Conservation (phyloP, 1,139 yeast genomes). For the Yamadazyma triangularis region DNA sequence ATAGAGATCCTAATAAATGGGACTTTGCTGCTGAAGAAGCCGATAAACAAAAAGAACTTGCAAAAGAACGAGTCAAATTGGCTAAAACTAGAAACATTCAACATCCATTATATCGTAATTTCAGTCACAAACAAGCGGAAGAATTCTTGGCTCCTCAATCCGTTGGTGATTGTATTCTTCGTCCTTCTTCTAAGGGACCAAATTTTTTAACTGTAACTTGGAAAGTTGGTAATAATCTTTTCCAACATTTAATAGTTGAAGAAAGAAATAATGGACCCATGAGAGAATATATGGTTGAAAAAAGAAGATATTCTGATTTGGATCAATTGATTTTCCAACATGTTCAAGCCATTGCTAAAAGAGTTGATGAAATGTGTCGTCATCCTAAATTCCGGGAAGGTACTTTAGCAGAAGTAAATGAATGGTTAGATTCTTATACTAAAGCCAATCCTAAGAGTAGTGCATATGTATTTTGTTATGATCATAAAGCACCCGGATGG, state of each 20-base stretch:
- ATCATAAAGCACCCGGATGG: slow-evolving; percentile 91
- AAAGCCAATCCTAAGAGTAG: slow-evolving; percentile 89
- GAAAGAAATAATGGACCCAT: slow-evolving; percentile 61
- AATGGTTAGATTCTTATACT: slow-evolving; percentile 86
- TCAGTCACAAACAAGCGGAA: slow-evolving; percentile 86
- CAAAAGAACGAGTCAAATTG: slow-evolving; percentile 53
- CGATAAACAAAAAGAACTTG: slow-evolving; percentile 57
- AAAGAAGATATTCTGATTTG: slow-evolving; percentile 70
- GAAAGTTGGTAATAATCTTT: slow-evolving; percentile 89
- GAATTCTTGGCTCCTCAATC: slow-evolving; percentile 84
- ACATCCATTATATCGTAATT: slow-evolving; percentile 86
- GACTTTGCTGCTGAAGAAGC: slow-evolving; percentile 70
- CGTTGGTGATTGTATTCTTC: slow-evolving; percentile 88
- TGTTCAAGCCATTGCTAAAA: slow-evolving; percentile 77
- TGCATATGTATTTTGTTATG: slow-evolving; percentile 87
- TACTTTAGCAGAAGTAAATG: slow-evolving; percentile 71
- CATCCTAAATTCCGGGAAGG: slow-evolving; percentile 90
- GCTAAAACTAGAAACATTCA: slow-evolving; percentile 69
- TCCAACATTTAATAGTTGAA: slow-evolving; percentile 85
- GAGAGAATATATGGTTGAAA: slow-evolving; percentile 64
- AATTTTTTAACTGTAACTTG: slow-evolving; percentile 91
- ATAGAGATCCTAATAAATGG: slow-evolving; percentile 71
- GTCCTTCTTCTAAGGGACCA: slow-evolving; percentile 90
- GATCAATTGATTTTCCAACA: slow-evolving; percentile 92
- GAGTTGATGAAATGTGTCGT: slow-evolving; percentile 78